These are phyloP conservation scores for Solanum chacoense DNA, from an alignment of 305 asterid genomes.

Conservation along the genomic window DNA sequence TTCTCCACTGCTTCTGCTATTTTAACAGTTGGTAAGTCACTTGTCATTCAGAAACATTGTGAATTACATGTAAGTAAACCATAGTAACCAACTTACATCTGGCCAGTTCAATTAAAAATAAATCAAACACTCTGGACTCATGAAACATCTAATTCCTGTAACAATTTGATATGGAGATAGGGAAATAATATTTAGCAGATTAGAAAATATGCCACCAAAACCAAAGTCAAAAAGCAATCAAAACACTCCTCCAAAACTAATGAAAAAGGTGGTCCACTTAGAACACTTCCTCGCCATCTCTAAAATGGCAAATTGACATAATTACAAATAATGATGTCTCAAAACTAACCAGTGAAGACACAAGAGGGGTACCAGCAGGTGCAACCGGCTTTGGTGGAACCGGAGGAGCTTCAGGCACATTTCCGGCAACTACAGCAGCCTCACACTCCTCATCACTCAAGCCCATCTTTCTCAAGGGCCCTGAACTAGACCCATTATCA, in stretches of 20 bases:
- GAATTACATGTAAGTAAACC: background rate
- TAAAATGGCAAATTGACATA: background rate
- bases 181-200: background rate
- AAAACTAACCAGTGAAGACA: constrained; percentile 48
- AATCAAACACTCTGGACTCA: background rate
- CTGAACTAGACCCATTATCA: constrained; percentile 13
- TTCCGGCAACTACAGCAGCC: constrained; percentile 82
- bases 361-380: constrained; percentile 69
- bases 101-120: background rate
- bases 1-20: background rate
- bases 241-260: background rate
- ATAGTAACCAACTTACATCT: background rate
- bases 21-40: background rate
- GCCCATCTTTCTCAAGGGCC: constrained; percentile 35
- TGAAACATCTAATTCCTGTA: background rate
- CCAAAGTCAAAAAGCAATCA: background rate
- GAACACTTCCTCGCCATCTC: background rate
- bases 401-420: constrained; percentile 77
- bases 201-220: background rate
- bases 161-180: background rate
- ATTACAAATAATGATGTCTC: background rate
- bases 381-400: constrained; percentile 60
- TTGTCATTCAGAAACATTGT: background rate
- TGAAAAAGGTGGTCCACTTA: background rate
- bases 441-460: constrained; percentile 64